A percentile compares a stretch with the other conserved stretches of the same genome.
These are phyloP conservation scores for Talaromyces sp. DNA, from an alignment of 2,329 filamentous ascomycete genomes.

Conservation along the genomic window DNA sequence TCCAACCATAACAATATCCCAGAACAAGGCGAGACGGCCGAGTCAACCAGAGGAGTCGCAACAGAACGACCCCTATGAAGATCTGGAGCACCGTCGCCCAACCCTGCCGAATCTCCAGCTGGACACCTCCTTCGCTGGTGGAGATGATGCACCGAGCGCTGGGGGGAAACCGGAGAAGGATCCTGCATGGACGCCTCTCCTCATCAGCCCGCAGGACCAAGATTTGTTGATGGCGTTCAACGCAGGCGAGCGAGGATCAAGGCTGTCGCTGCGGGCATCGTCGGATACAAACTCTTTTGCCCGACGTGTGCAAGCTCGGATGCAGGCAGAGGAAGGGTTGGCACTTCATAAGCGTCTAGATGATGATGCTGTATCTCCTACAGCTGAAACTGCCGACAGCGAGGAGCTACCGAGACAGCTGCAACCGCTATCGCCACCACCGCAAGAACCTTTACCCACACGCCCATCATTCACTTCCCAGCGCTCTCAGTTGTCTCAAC, in stretches of 20 bases:
- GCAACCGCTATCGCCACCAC: constrained; percentile 4
- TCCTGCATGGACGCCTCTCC: constrained; percentile 21
- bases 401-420: constrained; percentile 7
- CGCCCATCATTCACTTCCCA: constrained; percentile 23
- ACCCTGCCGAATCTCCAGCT: constrained; percentile 25
- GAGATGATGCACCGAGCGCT: constrained; percentile 5
- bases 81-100: constrained; percentile 14
- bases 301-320: constrained; percentile 44
- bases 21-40: constrained; percentile 28
- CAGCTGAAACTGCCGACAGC: constrained; percentile 16
- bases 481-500: constrained; percentile 21
- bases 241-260: constrained; percentile 25
- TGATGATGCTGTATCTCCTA: constrained; percentile 26
- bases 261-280: constrained; percentile 35
- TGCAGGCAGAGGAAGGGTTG: constrained; percentile 49
- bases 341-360: constrained; percentile 42
- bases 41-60: background rate
- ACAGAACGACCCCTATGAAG: constrained; percentile 2
- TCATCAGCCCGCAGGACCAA: constrained; percentile 30
- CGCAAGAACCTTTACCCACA: constrained; percentile 14
- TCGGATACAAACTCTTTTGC: constrained; percentile 42
- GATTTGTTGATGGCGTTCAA: constrained; percentile 33
- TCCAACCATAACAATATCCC: constrained; percentile 66
- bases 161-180: constrained; percentile 8
- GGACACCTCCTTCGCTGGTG: constrained; percentile 27